Conservation (phyloP, 345 rosid species). For the Aethionema arabicum region DNA sequence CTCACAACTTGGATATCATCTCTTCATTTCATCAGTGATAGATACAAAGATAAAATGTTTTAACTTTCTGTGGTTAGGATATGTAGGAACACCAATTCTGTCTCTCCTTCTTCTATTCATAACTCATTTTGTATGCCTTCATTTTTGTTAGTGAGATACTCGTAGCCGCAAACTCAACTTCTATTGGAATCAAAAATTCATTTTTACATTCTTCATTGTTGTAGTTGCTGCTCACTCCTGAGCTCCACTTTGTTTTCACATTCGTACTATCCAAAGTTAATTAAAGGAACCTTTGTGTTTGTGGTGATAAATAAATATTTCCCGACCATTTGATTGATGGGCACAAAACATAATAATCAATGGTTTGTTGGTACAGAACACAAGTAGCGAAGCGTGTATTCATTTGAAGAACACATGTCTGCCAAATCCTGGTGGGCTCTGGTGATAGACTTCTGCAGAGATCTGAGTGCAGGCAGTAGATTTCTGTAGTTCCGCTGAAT, state of each 20-base stretch:
- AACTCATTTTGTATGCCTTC: conserved; percentile 24
- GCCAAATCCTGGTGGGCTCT: conserved; percentile 88
- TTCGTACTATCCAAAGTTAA: background rate
- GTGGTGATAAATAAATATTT: background rate
- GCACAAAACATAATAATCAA: conserved; percentile 9
- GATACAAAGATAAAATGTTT: conserved; percentile 4
- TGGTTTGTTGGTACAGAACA: conserved; percentile 51
- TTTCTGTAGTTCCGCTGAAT: conserved; percentile 78
- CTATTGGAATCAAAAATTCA: background rate
- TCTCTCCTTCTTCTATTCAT: conserved; percentile 19
- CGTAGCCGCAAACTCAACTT: conserved; percentile 9
- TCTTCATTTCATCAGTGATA: no score
- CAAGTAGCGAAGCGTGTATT: conserved; percentile 76
- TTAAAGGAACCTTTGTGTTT: conserved; percentile 3
- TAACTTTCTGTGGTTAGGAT: conserved; percentile 18
- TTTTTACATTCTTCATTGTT: conserved; percentile 10
- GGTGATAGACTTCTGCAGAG: conserved; percentile 80
- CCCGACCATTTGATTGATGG: background rate
- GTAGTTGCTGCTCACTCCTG: background rate
- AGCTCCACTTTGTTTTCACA: background rate
- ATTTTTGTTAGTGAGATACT: conserved; percentile 27
- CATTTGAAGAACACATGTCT: conserved; percentile 89
- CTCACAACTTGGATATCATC: no score
- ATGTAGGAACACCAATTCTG: conserved; percentile 23
- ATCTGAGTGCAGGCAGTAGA: conserved; percentile 76